Percentiles rank a stretch among this genome's conserved stretches.
Conservation (phyloP, 495 filamentous ascomycete genomes). For the Hypoxylon perforatum region DNA sequence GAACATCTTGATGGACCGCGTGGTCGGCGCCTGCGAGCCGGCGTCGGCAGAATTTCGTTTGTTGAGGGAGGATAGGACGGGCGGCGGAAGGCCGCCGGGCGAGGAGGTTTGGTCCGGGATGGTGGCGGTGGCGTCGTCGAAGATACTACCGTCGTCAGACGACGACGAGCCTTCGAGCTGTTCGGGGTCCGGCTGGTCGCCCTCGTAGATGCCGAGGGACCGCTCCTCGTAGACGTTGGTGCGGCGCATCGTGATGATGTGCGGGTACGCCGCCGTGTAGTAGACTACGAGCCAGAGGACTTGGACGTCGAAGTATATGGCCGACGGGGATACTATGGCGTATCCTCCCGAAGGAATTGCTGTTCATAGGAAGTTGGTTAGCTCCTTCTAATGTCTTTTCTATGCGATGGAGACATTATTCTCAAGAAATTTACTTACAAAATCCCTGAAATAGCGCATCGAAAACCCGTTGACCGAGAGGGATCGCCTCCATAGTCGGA, state of each 20-base stretch:
- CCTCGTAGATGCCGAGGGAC: slow-evolving; percentile 67
- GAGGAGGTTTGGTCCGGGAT: slow-evolving; percentile 19
- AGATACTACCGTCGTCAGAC: slow-evolving; percentile 40
- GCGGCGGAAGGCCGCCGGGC: slow-evolving; percentile 31
- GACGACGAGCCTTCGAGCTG: slow-evolving; percentile 42
- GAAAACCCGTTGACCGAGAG: slow-evolving; percentile 67
- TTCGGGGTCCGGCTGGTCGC: slow-evolving; percentile 53
- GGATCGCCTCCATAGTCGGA: slow-evolving; percentile 63
- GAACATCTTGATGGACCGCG: slow-evolving; percentile 35
- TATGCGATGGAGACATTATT: background rate
- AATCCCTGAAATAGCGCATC: slow-evolving; percentile 82
- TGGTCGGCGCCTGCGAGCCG: slow-evolving; percentile 28
- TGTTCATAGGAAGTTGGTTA: slow-evolving; percentile 22
- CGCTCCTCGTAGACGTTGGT: slow-evolving; percentile 68
- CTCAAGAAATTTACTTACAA: slow-evolving; percentile 30
- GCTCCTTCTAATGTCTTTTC: slow-evolving; percentile 3
- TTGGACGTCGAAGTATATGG: slow-evolving; percentile 72
- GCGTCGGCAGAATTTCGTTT: slow-evolving; percentile 30
- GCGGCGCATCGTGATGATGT: slow-evolving; percentile 71
- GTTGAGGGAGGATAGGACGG: too few species aligned
- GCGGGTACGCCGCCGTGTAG: slow-evolving; percentile 76
- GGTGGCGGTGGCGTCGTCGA: slow-evolving; percentile 24
- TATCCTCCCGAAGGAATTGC: slow-evolving; percentile 81
- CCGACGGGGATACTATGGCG: slow-evolving; percentile 76
- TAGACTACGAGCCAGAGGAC: slow-evolving; percentile 83